These are phyloP conservation scores for Penicillium sp. DNA, from an alignment of 2,329 filamentous ascomycete genomes.

Conservation along the genomic window DNA sequence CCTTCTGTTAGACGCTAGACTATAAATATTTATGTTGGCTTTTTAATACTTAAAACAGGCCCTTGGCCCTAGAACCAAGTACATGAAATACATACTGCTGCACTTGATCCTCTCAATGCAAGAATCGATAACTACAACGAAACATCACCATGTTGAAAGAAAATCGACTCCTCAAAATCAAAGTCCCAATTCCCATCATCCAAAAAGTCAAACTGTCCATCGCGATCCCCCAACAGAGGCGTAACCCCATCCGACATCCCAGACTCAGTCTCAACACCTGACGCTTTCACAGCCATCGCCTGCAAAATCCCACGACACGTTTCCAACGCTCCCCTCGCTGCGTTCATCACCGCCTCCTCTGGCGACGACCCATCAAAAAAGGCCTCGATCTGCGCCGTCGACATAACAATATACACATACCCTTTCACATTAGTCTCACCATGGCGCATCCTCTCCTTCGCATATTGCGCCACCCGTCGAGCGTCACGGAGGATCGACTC, in stretches of 20 bases:
- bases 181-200: neutral
- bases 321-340: constrained; percentile 1
- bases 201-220: neutral
- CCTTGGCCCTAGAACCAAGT: no score
- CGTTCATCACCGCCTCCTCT: constrained; percentile 5
- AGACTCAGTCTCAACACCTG: neutral
- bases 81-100: no score
- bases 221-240: no score
- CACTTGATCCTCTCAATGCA: no score
- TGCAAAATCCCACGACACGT: neutral
- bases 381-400: constrained; percentile 25
- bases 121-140: neutral
- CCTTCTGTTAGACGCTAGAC: no score
- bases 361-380: constrained; percentile 7
- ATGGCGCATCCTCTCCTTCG: constrained; percentile 26
- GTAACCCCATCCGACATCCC: neutral
- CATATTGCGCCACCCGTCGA: constrained; percentile 21
- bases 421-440: constrained; percentile 38
- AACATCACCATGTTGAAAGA: neutral
- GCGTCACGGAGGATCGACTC: constrained; percentile 21
- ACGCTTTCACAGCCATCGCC: neutral
- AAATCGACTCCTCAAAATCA: neutral
- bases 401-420: constrained; percentile 32
- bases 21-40: no score
- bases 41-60: no score